These are phyloP conservation scores for Ganoderma boninense DNA, from an alignment of 1,284 basidiomycete genomes.

Conservation along the genomic window DNA sequence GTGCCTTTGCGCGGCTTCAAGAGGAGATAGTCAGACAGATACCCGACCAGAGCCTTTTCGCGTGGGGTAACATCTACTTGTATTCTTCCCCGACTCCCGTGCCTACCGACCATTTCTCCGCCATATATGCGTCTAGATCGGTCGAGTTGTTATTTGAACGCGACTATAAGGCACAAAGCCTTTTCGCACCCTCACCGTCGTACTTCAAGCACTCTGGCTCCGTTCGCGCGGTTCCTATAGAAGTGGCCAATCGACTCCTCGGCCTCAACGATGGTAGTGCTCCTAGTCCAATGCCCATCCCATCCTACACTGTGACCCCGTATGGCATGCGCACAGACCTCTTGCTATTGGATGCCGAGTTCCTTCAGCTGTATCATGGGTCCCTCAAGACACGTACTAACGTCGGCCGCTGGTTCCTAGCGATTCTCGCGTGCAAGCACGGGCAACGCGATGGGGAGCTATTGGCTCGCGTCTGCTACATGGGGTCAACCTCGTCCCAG, in stretches of 20 bases:
- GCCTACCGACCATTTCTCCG: not conserved
- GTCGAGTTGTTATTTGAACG: not conserved
- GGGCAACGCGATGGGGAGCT: not conserved
- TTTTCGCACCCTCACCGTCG: not conserved
- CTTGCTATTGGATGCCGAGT: not conserved
- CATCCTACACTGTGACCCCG: not conserved
- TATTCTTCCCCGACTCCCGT: not conserved
- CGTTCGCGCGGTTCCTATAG: not conserved
- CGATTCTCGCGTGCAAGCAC: not conserved
- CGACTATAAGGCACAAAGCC: not conserved
- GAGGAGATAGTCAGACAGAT: constrained; percentile 2
- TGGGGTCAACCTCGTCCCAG: not conserved
- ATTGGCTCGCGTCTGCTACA: not conserved
- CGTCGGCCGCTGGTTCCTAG: not conserved
- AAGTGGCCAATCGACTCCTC: not conserved
- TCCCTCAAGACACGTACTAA: not conserved
- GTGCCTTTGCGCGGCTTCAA: constrained; percentile 7
- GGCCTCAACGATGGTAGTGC: not conserved
- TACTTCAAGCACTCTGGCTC: not conserved
- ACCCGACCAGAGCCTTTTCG: constrained; percentile 4
- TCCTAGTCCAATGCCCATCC: not conserved
- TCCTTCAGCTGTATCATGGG: not conserved
- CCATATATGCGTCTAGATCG: not conserved
- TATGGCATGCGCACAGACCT: not conserved
- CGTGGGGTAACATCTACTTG: not conserved